Conservation (phyloP, 768 basidiomycete genomes). For the Phallus indusiatus region DNA sequence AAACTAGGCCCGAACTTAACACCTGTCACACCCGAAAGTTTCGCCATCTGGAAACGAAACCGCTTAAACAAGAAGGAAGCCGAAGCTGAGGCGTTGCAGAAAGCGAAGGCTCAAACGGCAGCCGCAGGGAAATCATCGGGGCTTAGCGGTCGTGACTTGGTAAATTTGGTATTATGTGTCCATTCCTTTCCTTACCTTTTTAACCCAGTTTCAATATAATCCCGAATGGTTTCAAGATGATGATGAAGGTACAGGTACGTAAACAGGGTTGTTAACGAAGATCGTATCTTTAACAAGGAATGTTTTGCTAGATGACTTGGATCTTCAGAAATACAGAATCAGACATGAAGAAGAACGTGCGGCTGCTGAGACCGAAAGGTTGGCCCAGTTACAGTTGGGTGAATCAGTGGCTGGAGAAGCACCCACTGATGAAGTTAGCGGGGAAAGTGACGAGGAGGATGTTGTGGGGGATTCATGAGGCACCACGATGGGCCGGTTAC, state of each 20-base stretch:
- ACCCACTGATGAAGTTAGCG: conserved; percentile 23
- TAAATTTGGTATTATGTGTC: conserved; percentile 28
- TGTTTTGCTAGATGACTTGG: conserved; percentile 34
- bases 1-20: conserved; percentile 87
- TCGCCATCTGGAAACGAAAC: conserved; percentile 92
- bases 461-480: background rate
- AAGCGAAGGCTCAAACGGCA: conserved; percentile 71
- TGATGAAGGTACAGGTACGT: conserved; percentile 32
- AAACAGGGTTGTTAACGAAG: background rate
- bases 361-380: conserved; percentile 42
- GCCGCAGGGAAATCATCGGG: conserved; percentile 86
- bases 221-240: conserved; percentile 89
- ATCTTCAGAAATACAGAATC: conserved; percentile 45
- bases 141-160: conserved; percentile 94
- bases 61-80: conserved; percentile 92
- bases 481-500: background rate
- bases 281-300: background rate
- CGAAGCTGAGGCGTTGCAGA: conserved; percentile 70
- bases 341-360: conserved; percentile 53
- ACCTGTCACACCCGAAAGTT: conserved; percentile 85
- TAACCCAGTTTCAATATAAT: conserved; percentile 81
- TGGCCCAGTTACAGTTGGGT: conserved; percentile 34
- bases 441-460: conserved; percentile 9
- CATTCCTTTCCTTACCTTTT: background rate
- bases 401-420: conserved; percentile 24